Conservation (phyloP, 1,139 yeast species). For the Geotrichum australiense region DNA sequence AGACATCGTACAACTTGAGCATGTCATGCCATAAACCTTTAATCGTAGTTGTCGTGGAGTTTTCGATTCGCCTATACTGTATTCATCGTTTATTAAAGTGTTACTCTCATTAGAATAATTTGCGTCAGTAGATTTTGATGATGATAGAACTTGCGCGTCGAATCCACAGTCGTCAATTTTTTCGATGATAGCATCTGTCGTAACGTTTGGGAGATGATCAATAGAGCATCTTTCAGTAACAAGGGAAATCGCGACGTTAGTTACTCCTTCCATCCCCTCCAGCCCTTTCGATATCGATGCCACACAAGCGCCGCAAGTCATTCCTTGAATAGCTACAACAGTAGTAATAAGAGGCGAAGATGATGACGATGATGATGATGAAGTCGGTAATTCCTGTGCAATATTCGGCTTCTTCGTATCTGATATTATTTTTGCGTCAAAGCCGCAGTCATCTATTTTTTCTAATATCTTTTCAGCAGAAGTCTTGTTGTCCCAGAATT, state of each 20-base stretch:
- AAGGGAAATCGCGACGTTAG: constrained; percentile 53
- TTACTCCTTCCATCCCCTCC: constrained; percentile 43
- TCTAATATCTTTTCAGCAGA: constrained; percentile 38
- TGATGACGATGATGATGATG: not conserved
- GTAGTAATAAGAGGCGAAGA: not conserved
- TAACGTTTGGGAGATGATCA: constrained; percentile 38
- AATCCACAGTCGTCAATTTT: constrained; percentile 72
- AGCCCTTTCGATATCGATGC: constrained; percentile 55
- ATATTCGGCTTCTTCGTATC: not conserved
- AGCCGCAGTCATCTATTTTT: constrained; percentile 68
- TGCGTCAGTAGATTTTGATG: not conserved
- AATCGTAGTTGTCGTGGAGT: constrained; percentile 24
- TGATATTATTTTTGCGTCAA: constrained; percentile 42
- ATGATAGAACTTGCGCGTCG: constrained; percentile 43
- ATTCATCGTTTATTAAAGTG: not conserved
- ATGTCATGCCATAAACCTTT: constrained; percentile 52
- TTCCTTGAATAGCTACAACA: constrained; percentile 31
- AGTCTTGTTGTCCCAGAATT: constrained; percentile 37
- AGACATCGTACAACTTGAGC: constrained; percentile 50
- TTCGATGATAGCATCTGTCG: constrained; percentile 38
- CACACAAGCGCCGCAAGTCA: constrained; percentile 86
- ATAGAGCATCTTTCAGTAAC: constrained; percentile 70
- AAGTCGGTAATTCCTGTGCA: too few species aligned
- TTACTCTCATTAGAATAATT: not conserved
- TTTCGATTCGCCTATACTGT: not conserved